These are phyloP conservation scores for Phytophthora niederhauseri DNA, from an alignment of 352 stramenopile genomes.

Conservation along the genomic window DNA sequence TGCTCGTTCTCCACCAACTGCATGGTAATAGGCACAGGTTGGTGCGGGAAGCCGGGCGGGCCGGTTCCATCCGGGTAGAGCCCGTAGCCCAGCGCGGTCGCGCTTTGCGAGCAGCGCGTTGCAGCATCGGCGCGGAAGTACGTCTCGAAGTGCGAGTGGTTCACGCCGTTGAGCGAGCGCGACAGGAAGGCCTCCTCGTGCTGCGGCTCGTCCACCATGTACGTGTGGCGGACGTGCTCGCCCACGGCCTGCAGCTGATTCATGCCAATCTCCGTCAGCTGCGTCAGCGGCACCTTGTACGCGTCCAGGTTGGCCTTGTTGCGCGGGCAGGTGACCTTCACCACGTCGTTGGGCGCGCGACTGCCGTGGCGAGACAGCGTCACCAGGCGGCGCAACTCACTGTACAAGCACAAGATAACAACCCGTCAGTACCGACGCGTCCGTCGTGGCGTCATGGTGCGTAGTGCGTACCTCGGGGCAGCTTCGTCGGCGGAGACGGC, in stretches of 20 bases:
- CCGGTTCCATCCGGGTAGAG: constrained; percentile 85
- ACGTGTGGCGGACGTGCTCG: constrained; percentile 70
- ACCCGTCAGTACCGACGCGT: neutral
- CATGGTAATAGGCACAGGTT: constrained; percentile 88
- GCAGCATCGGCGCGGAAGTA: constrained; percentile 87
- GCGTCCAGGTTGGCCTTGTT: constrained; percentile 72
- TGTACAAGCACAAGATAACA: constrained; percentile 20
- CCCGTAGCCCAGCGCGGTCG: constrained; percentile 72
- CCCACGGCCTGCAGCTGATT: constrained; percentile 71
- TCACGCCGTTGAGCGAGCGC: constrained; percentile 68
- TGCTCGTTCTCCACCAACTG: constrained; percentile 85
- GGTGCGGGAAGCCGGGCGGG: constrained; percentile 61
- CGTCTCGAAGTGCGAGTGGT: constrained; percentile 82
- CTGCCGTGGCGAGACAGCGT: constrained; percentile 84
- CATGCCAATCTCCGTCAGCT: constrained; percentile 87
- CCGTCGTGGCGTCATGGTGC: neutral
- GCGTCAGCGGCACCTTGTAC: constrained; percentile 82
- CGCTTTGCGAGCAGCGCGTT: constrained; percentile 82
- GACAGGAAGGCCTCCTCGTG: constrained; percentile 69
- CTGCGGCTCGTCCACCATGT: constrained; percentile 50
- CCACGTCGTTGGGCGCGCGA: constrained; percentile 74
- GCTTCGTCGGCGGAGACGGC: constrained; percentile 16
- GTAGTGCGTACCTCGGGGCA: constrained; percentile 18
- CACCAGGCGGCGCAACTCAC: constrained; percentile 74
- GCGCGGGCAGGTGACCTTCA: constrained; percentile 60